Conservation (phyloP, 139 green algal species). For the Chlorella sp. region DNA sequence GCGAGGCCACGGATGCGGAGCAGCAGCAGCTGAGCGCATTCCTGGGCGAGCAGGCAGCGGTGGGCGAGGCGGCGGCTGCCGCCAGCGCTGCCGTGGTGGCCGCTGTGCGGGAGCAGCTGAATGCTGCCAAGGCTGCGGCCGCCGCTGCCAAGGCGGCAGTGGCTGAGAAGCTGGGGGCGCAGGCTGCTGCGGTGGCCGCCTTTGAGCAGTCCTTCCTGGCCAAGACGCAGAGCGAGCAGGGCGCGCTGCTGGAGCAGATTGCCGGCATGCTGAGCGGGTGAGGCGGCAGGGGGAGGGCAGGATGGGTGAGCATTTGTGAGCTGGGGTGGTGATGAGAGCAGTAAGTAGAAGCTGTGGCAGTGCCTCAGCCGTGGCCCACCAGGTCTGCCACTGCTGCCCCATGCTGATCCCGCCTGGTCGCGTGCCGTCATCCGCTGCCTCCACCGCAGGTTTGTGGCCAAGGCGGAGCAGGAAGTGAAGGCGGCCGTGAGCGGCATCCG, state of each 20-base stretch:
- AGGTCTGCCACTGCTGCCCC: no score
- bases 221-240: conserved; percentile 44
- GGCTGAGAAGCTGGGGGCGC: conserved; percentile 13
- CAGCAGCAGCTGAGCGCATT: conserved; percentile 31
- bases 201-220: conserved; percentile 42
- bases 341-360: no score
- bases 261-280: conserved; percentile 46
- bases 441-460: conserved; percentile 43
- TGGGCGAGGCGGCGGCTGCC: conserved; percentile 9
- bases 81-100: conserved; percentile 5
- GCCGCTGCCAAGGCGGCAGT: not conserved
- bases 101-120: conserved; percentile 29
- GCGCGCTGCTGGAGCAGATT: conserved; percentile 54
- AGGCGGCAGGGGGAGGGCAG: not conserved
- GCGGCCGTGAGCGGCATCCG: not conserved
- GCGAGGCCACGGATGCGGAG: conserved; percentile 30
- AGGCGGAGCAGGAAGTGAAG: conserved; percentile 41
- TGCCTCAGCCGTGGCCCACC: no score
- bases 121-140: conserved; percentile 9
- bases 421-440: no score
- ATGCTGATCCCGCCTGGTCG: no score
- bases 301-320: not conserved
- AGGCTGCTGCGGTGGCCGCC: not conserved
- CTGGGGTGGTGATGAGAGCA: not conserved
- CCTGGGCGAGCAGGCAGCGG: conserved; percentile 15